Evolutionary conservation across 352 stramenopile species (phyloP).

Genomic region (Globisporangium perplexum): DNA sequence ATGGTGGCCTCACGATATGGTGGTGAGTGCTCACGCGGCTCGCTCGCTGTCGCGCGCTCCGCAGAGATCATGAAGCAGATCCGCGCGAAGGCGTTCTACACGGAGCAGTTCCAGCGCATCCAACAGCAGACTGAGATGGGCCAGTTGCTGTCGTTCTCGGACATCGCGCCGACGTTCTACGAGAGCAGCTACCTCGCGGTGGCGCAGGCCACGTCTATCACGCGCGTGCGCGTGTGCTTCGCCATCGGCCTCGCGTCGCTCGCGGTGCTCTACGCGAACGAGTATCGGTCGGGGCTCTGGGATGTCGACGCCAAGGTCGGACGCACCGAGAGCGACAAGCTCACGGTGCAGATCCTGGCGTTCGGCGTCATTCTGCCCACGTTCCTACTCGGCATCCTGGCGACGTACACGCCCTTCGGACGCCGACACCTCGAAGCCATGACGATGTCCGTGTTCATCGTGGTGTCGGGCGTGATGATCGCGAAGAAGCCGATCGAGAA

Average conservation of each 20-base stretch:
- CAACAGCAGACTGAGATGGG: slow-evolving; percentile 73
- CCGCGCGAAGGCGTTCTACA: slow-evolving; percentile 74
- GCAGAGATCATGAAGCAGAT: slow-evolving; percentile 78
- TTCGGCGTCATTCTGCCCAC: slow-evolving; percentile 57
- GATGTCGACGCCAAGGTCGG: slow-evolving; percentile 17
- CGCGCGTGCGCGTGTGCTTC: slow-evolving; percentile 60
- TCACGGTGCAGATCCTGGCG: slow-evolving; percentile 38
- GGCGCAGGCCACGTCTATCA: slow-evolving; percentile 38
- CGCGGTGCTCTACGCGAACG: slow-evolving; percentile 46
- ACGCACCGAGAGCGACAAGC: slow-evolving; percentile 36
- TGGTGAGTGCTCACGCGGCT: neutral
- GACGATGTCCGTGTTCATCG: slow-evolving; percentile 47
- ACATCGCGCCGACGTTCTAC: slow-evolving; percentile 50
- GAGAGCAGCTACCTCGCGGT: slow-evolving; percentile 59
- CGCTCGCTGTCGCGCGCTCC: neutral
- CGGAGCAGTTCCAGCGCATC: slow-evolving; percentile 72
- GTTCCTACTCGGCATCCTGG: slow-evolving; percentile 45
- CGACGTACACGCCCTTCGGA: slow-evolving; percentile 44
- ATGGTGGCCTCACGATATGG: neutral
- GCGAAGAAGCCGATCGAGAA: slow-evolving; percentile 77
- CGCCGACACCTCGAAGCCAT: slow-evolving; percentile 57
- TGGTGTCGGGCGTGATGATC: slow-evolving; percentile 64
- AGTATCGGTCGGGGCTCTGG: slow-evolving; percentile 43
- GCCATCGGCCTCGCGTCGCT: slow-evolving; percentile 50
- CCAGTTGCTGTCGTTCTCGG: slow-evolving; percentile 53